Evolutionary conservation across 2,329 filamentous ascomycete genomes (phyloP), one percentile per base, ranked within the genome.

Genomic region (Fusarium fracticaudum): DNA sequence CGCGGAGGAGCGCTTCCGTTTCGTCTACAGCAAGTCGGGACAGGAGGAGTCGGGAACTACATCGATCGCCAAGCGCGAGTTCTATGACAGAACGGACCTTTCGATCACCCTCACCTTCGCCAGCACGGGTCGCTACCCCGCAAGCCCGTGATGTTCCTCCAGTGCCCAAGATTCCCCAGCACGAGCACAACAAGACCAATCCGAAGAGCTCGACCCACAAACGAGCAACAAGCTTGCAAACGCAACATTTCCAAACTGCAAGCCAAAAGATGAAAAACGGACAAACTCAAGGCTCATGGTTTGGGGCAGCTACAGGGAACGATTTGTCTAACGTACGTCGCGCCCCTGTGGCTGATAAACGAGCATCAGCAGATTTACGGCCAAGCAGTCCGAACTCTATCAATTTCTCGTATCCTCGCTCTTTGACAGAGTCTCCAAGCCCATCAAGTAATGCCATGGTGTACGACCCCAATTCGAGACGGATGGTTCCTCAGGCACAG

Each of bases 41-140:
- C 44, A 76, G 83, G 51, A 79, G 84, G 67, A 81, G 84, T 74
- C 75, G 83, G 73, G 84, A 85, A 60, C 84, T 95, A 69, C 87
- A 91, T 71, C 87, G 94, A 78, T 87, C 88, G 43, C 88, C 87
- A 63, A 97, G 95, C 83, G 89, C 89, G 35, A 89, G 91, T 29
- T 98, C 95, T 57, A 97, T 98, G 95, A 92, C 90, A 37, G 93
- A 96, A 81, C 90, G 96, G 66, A 95, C 94, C 2, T 98, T 98
- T 82, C 91, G 95, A 75, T 93, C 92, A 22, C 91, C 91, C 8
- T 97, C 92, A 18, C 91, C 91, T 8, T 97, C 92, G 8, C 94
- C 78, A 29, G 81, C 69, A 86, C 81, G 80, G 86, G 86, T 82
- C 65, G 82, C 82, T 50, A 80, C 82, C 67, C 83, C 80, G 72